Conservation (phyloP, 83 land plant genomes). For the Picea engelmannii region DNA sequence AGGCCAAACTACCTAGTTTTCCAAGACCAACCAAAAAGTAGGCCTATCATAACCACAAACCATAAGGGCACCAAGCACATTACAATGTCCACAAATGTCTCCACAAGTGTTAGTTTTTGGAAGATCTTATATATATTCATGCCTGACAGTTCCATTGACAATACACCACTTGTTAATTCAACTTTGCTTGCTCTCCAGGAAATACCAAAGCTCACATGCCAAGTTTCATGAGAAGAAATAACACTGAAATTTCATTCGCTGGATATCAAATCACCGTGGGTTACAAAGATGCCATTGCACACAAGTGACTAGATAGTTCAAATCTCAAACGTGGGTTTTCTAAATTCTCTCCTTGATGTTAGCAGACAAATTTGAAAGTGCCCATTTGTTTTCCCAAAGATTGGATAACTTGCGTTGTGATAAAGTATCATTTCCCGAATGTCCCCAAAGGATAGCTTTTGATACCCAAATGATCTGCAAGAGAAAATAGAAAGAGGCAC, state of each 20-base stretch:
- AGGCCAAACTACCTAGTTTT: slow-evolving; percentile 86
- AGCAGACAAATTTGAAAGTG: background rate
- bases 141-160: slow-evolving; percentile 31
- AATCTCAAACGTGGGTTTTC: background rate
- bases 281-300: background rate
- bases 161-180: background rate
- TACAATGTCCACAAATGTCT: slow-evolving; percentile 66
- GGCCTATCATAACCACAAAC: slow-evolving; percentile 84
- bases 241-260: background rate
- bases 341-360: background rate
- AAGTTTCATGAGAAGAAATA: background rate
- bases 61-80: slow-evolving; percentile 83
- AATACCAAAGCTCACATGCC: background rate
- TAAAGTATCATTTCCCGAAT: too few species aligned
- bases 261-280: too few species aligned
- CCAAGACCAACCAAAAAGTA: slow-evolving; percentile 95
- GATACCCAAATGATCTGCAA: too few species aligned
- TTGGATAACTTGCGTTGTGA: too few species aligned
- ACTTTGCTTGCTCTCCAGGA: background rate
- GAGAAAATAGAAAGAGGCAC: too few species aligned
- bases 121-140: slow-evolving; percentile 34
- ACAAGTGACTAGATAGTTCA: background rate
- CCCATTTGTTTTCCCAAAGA: background rate
- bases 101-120: slow-evolving; percentile 48
- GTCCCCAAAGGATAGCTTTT: too few species aligned